phyloP scores from a whole-genome alignment of 2,329 filamentous ascomycete species.

The Calonectria ilicicola region DNA sequence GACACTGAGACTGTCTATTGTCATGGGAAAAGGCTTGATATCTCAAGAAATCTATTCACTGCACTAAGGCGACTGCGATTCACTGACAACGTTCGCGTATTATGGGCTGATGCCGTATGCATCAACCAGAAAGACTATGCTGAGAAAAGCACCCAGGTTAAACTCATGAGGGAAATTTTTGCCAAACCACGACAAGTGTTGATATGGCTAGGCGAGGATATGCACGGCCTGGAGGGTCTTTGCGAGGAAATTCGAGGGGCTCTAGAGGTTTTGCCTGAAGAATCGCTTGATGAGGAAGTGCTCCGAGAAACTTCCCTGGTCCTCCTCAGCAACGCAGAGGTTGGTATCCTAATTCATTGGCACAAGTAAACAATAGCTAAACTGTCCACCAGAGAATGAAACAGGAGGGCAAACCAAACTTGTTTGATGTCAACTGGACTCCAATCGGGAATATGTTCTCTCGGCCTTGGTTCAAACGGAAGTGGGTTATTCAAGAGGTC shows the following conservation, averaged over 20 bases:
- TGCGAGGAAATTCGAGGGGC: neutral
- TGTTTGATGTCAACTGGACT: constrained; percentile 2
- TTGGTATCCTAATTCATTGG: neutral
- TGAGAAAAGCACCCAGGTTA: neutral
- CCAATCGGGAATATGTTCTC: neutral
- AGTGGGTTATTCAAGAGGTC: constrained; percentile 18
- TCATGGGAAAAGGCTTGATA: neutral
- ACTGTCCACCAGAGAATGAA: neutral
- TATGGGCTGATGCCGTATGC: neutral
- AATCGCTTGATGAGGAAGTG: neutral
- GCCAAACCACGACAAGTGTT: neutral
- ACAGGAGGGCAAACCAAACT: neutral
- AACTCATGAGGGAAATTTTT: neutral
- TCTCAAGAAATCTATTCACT: neutral
- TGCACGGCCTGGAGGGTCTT: neutral
- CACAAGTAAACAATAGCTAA: neutral
- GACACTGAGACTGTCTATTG: neutral
- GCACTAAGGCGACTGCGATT: neutral
- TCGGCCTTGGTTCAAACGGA: constrained; percentile 11
- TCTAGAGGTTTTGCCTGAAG: neutral
- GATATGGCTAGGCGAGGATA: neutral
- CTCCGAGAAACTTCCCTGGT: neutral
- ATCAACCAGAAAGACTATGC: neutral
- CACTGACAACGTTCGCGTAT: neutral
- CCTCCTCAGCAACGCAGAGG: neutral